These are phyloP conservation scores for Simmondsia chinensis DNA, from an alignment of 148 eudicot species.

Conservation along the genomic window DNA sequence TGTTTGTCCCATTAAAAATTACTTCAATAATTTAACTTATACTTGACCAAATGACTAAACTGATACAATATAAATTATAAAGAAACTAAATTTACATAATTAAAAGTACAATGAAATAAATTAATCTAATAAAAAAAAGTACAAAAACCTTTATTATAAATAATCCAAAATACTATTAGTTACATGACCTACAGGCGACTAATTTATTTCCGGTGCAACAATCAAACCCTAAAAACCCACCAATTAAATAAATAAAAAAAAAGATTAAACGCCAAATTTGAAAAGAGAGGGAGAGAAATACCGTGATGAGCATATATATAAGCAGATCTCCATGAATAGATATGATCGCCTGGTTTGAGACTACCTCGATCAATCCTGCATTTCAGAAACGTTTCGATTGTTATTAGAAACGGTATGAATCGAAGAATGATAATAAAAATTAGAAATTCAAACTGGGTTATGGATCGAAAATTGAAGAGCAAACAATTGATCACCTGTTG, in stretches of 20 bases:
- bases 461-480: background rate
- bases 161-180: too few species aligned
- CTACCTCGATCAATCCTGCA: conserved; percentile 37
- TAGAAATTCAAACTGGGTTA: background rate
- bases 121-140: too few species aligned
- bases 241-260: background rate
- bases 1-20: too few species aligned
- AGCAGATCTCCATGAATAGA: conserved; percentile 77
- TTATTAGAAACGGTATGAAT: background rate
- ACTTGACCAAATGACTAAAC: too few species aligned
- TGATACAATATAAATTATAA: too few species aligned
- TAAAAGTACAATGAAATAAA: too few species aligned
- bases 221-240: background rate
- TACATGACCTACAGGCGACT: too few species aligned
- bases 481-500: conserved; percentile 22
- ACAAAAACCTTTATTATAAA: too few species aligned
- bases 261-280: background rate
- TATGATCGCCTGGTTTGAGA: conserved; percentile 79
- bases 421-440: background rate
- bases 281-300: conserved; percentile 6
- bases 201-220: too few species aligned
- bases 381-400: background rate
- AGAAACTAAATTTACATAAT: too few species aligned
- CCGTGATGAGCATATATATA: conserved; percentile 83
- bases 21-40: too few species aligned